Evolutionary conservation across 1,139 yeast genomes (phyloP).

Genomic region (Yamadazyma diddensiae): DNA sequence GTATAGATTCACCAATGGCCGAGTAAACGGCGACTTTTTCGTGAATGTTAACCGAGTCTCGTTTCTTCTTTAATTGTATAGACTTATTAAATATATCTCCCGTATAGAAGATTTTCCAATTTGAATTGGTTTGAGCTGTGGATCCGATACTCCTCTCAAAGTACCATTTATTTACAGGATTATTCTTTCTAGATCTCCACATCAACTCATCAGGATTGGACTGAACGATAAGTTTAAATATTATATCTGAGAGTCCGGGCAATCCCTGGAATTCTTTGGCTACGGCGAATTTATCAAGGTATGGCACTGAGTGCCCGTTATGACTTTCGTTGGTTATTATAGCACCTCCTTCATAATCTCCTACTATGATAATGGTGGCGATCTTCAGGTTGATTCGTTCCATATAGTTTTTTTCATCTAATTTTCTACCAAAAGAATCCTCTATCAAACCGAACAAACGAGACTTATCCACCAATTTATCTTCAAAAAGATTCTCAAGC

Average conservation of each 20-base stretch:
- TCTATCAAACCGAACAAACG: slow-evolving; percentile 63
- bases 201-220: slow-evolving; percentile 71
- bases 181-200: slow-evolving; percentile 84
- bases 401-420: slow-evolving; percentile 67
- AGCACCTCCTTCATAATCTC: slow-evolving; percentile 95
- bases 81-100: slow-evolving; percentile 48
- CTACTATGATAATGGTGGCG: slow-evolving; percentile 80
- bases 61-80: slow-evolving; percentile 23
- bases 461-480: slow-evolving; percentile 51
- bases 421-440: slow-evolving; percentile 70
- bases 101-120: slow-evolving; percentile 70
- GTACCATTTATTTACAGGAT: slow-evolving; percentile 97
- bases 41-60: slow-evolving; percentile 26
- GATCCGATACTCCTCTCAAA: slow-evolving; percentile 87
- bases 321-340: slow-evolving; percentile 72
- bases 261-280: slow-evolving; percentile 81
- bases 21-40: slow-evolving; percentile 27
- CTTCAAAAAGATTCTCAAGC: slow-evolving; percentile 41
- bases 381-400: slow-evolving; percentile 59
- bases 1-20: slow-evolving; percentile 32
- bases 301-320: slow-evolving; percentile 44
- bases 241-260: slow-evolving; percentile 89
- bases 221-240: slow-evolving; percentile 74
- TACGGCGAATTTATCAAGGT: slow-evolving; percentile 92
- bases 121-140: slow-evolving; percentile 46